A percentile compares a stretch with the other conserved stretches of the same genome.
These are phyloP conservation scores for Hansenula lynferdii DNA, from an alignment of 1,139 yeast genomes.

Conservation along the genomic window DNA sequence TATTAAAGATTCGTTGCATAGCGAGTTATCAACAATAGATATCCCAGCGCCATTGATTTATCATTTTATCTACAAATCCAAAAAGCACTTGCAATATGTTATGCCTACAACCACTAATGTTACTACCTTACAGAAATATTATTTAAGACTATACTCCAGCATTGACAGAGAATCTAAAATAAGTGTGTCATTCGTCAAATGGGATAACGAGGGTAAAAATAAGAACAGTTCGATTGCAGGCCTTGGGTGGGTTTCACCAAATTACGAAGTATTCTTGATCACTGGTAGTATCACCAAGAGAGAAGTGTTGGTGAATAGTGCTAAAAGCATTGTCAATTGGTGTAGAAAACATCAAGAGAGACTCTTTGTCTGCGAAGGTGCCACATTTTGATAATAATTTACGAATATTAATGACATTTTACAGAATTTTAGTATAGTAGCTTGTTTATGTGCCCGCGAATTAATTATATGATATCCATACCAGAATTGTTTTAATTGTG, in stretches of 20 bases:
- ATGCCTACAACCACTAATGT: conserved; percentile 24
- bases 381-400: conserved; percentile 33
- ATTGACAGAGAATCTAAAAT: conserved; percentile 13
- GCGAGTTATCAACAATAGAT: conserved; percentile 42
- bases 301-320: conserved; percentile 45
- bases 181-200: conserved; percentile 26
- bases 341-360: conserved; percentile 51
- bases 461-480: no score
- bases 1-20: conserved; percentile 33
- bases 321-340: conserved; percentile 52
- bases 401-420: background rate
- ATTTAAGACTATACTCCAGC: conserved; percentile 17
- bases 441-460: no score
- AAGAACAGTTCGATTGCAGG: conserved; percentile 36
- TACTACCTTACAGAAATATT: conserved; percentile 13
- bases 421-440: background rate
- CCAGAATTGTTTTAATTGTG: background rate
- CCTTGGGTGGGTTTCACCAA: conserved; percentile 50
- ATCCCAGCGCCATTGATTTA: conserved; percentile 58
- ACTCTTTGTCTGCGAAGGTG: conserved; percentile 59
- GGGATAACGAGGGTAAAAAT: conserved; percentile 25
- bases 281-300: conserved; percentile 44
- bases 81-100: conserved; percentile 54
- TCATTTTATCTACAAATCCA: conserved; percentile 79
- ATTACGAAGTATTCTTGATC: conserved; percentile 50